Conservation (phyloP, 2,329 filamentous ascomycete genomes). For the Ophiostoma quercus region DNA sequence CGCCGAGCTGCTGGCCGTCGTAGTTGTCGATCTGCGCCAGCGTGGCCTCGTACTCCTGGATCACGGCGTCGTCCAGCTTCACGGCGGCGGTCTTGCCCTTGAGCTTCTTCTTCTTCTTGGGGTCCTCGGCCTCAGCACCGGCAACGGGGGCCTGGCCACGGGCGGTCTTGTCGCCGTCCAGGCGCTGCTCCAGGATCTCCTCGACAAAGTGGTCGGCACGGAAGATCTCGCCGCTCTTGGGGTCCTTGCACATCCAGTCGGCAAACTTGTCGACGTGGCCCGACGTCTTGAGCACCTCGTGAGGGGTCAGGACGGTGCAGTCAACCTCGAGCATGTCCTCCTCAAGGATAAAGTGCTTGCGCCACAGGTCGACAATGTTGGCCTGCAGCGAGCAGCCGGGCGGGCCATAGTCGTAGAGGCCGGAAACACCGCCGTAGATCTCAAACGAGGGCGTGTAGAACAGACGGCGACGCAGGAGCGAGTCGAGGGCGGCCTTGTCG, state of each 20-base stretch:
- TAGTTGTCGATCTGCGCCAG: constrained; percentile 95
- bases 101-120: constrained; percentile 72
- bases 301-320: constrained; percentile 87
- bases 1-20: constrained; percentile 75
- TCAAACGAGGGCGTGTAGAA: constrained; percentile 97
- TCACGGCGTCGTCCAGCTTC: constrained; percentile 79
- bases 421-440: constrained; percentile 84
- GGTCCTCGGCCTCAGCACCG: constrained; percentile 51
- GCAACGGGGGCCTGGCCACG: constrained; percentile 65
- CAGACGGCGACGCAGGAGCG: constrained; percentile 77
- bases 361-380: constrained; percentile 83
- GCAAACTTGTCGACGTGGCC: constrained; percentile 97
- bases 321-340: constrained; percentile 96
- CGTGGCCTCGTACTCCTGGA: constrained; percentile 85
- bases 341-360: constrained; percentile 87
- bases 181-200: constrained; percentile 77
- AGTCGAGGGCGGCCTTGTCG: constrained; percentile 75
- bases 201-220: constrained; percentile 95
- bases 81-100: constrained; percentile 75
- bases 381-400: constrained; percentile 80
- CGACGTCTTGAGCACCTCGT: constrained; percentile 89
- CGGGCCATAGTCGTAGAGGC: constrained; percentile 90
- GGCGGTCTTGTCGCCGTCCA: constrained; percentile 89
- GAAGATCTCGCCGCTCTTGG: constrained; percentile 94
- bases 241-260: constrained; percentile 99